These are phyloP conservation scores for Phytophthora rubi DNA, from an alignment of 352 stramenopile genomes.

Conservation along the genomic window DNA sequence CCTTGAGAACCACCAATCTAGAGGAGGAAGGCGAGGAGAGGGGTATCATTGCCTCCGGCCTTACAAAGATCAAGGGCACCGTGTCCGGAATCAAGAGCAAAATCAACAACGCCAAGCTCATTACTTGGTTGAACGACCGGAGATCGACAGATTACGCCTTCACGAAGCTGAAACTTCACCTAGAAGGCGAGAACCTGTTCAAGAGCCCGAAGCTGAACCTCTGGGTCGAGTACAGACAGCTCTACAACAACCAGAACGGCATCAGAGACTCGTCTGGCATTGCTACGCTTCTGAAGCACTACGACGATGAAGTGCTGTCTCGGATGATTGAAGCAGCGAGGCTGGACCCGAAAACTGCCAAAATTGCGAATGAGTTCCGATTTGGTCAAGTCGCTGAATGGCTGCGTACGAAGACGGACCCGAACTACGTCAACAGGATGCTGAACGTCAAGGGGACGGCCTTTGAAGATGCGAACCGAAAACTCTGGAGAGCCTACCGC, in stretches of 20 bases:
- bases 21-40: background rate
- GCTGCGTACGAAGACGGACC: background rate
- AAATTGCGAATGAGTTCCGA: background rate
- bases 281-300: background rate
- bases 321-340: constrained; percentile 1
- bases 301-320: background rate
- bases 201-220: constrained; percentile 2
- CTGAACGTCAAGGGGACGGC: background rate
- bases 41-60: background rate
- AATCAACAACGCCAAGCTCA: background rate
- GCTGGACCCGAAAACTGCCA: background rate
- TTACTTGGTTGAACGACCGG: background rate
- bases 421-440: background rate
- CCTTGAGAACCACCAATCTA: background rate
- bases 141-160: constrained; percentile 8
- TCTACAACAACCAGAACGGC: background rate
- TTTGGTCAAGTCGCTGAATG: background rate
- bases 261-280: background rate
- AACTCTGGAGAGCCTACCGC: background rate
- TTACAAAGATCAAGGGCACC: constrained; percentile 1
- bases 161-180: constrained; percentile 7
- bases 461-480: constrained; percentile 1
- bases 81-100: background rate
- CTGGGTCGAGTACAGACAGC: constrained; percentile 1
- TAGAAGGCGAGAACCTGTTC: background rate